phyloP scores from a whole-genome alignment of 1,139 yeast species.

The Yamadazyma dushanensis region DNA sequence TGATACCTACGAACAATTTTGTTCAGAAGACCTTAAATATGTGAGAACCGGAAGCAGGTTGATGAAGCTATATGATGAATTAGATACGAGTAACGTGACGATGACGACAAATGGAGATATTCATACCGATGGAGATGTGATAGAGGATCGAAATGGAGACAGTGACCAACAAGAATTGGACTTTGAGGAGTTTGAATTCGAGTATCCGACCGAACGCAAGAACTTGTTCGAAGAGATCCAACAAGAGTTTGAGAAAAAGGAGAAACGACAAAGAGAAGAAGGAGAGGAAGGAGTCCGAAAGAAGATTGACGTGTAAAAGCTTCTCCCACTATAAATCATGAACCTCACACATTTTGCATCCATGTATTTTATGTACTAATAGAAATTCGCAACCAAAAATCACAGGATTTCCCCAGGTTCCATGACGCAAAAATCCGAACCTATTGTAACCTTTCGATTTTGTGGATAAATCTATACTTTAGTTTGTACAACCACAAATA shows the following conservation, averaged over 20 bases:
- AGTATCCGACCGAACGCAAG: slow-evolving; percentile 8
- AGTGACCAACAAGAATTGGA: slow-evolving; percentile 4
- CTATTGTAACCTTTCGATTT: too few species aligned
- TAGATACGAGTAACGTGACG: slow-evolving; percentile 8
- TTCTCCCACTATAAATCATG: not conserved
- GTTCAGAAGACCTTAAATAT: slow-evolving; percentile 29
- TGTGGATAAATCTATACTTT: too few species aligned
- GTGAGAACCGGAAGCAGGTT: slow-evolving; percentile 35
- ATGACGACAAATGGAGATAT: slow-evolving; percentile 9
- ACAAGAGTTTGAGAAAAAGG: slow-evolving; percentile 15
- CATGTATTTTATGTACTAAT: slow-evolving; percentile 2
- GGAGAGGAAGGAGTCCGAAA: not conserved
- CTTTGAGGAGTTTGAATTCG: not conserved
- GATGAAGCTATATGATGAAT: slow-evolving; percentile 16
- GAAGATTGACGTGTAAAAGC: not conserved
- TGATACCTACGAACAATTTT: slow-evolving; percentile 37
- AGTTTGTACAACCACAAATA: too few species aligned
- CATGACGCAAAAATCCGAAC: not conserved
- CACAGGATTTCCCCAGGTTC: slow-evolving; percentile 1
- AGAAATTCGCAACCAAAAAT: not conserved
- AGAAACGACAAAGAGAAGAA: slow-evolving; percentile 11
- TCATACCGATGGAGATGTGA: slow-evolving; percentile 17
- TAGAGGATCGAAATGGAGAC: slow-evolving; percentile 12
- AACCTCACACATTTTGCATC: not conserved
- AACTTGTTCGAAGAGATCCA: slow-evolving; percentile 21